Evolutionary conservation across 768 basidiomycete genomes (phyloP).

Genomic region (Kwoniella heveanensis): DNA sequence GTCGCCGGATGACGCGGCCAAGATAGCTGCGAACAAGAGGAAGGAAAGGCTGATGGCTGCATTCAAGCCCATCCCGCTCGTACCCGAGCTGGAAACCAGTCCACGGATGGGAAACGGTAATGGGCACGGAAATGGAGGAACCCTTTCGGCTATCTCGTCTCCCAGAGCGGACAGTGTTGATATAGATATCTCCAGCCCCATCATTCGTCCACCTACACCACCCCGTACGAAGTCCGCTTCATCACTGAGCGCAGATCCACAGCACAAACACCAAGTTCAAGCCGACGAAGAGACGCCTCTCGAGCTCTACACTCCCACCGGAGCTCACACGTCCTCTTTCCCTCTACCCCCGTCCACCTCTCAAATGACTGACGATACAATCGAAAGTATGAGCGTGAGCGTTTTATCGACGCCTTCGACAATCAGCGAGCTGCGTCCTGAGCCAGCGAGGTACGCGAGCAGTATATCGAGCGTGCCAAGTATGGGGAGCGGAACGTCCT

Average conservation of each 20-base stretch:
- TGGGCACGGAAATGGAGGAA: background rate
- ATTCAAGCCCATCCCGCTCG: conserved; percentile 20
- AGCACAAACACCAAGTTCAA: background rate
- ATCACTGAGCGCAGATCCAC: background rate
- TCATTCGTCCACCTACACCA: conserved; percentile 10
- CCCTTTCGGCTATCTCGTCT: background rate
- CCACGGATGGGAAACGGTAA: conserved; percentile 7
- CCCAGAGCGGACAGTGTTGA: background rate
- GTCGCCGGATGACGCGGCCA: conserved; percentile 2
- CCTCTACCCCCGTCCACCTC: background rate
- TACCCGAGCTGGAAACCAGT: conserved; percentile 22
- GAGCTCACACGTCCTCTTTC: background rate
- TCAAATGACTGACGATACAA: conserved; percentile 3
- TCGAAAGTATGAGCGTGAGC: background rate
- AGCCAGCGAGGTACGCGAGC: conserved; percentile 5
- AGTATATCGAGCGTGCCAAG: conserved; percentile 18
- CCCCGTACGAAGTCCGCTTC: conserved; percentile 4
- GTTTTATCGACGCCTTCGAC: conserved; percentile 11
- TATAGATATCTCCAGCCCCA: background rate
- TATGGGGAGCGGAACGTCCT: conserved; percentile 9
- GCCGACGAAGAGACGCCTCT: background rate
- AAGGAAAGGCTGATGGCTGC: conserved; percentile 11
- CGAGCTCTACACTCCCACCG: conserved; percentile 1
- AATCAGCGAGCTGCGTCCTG: conserved; percentile 4
- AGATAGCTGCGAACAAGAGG: conserved; percentile 6